Percentiles rank a stretch among this genome's conserved stretches.
phyloP scores from a whole-genome alignment of 306 rosid species.

The Pterocarpus santalinus region DNA sequence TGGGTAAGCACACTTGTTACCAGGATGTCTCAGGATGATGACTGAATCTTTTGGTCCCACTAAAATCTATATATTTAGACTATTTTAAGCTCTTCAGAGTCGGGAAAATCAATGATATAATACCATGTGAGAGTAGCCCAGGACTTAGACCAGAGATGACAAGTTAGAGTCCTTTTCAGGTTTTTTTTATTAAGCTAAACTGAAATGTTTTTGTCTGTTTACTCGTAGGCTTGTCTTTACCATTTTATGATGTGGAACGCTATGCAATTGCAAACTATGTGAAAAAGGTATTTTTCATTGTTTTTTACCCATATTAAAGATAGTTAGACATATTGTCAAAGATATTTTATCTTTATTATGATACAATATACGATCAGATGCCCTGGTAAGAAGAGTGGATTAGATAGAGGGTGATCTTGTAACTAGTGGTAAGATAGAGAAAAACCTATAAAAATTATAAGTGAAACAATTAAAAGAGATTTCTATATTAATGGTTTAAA shows the following conservation, averaged over 20 bases:
- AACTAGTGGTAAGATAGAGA: no score
- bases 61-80: constrained; percentile 3
- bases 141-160: neutral
- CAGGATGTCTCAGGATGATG: constrained; percentile 5
- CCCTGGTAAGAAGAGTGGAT: no score
- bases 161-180: neutral
- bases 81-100: neutral
- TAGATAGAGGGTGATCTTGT: no score
- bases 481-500: no score
- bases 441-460: no score
- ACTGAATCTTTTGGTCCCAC: constrained; percentile 20
- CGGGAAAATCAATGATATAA: neutral
- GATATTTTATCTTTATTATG: no score
- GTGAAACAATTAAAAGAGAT: no score
- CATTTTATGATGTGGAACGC: neutral
- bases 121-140: constrained; percentile 3
- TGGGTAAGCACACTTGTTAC: constrained; percentile 29
- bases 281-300: neutral
- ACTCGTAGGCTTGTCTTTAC: neutral
- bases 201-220: neutral
- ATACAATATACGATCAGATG: no score
- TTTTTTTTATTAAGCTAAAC: neutral
- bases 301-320: no score
- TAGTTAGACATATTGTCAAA: no score
- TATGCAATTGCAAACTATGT: neutral